Evolutionary conservation across 2,329 filamentous ascomycete species (phyloP), one percentile per base, ranked within the genome.

Genomic region (Pseudogymnoascus sp.): DNA sequence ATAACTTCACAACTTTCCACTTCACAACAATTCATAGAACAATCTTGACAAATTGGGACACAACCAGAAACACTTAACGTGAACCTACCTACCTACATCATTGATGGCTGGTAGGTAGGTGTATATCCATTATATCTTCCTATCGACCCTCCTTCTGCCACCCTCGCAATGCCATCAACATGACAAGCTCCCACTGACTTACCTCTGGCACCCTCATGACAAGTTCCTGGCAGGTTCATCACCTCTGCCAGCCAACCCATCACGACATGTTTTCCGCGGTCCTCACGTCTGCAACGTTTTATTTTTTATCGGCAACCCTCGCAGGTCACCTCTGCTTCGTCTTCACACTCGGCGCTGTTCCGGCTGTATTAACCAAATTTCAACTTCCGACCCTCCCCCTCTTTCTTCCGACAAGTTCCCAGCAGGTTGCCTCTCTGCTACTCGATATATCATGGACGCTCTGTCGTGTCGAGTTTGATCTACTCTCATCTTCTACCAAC

Each of bases 71-170:
- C 28, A 53, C 23, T 23, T 23, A 56, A 56, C 49, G 12, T 56
- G 12, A 28, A 34, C 49, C 46, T 56, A 31, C 49, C 49, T 34
- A 2, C 49, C 49, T 34, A 56, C 49, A 56, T 34, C 14, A 56
- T 56, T 34, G 28, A 56, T 56, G 49, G 7, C 25, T 56, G 25
- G 49, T 56, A 21, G 49, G 49, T 34, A 56, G 49, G 28, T 56
- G 28, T 34, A 56, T 34, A 18, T 34, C 49, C 9, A 34, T 56
- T 31, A n/a, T 5, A 34, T 18, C 25, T 7, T 34, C n/a, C 25
- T 21, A 8, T 18, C 23, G 16, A n/a, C 43, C 28, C 18, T 56
- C n/a, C 31, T 53, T 16, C 46, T 31, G 12, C 5, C 14, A 37
- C 12, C 14, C 14, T 7, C 25, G 14, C 25, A 16, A 18, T 53